Base-by-base conservation (phyloP, 441 rosid species). In the Gossypium aridum region DNA sequence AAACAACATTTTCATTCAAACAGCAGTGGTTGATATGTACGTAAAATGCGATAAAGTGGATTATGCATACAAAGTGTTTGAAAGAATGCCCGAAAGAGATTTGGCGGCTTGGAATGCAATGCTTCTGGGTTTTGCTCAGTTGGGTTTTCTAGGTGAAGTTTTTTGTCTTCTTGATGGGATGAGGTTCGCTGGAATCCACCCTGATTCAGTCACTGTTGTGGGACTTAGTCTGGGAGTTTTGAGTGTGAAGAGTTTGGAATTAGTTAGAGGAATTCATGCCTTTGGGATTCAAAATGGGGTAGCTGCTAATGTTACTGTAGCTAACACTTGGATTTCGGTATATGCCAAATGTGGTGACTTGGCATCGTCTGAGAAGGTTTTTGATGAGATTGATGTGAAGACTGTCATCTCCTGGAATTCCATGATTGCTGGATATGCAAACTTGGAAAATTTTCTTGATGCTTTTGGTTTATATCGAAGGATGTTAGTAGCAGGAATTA, bases 391-490 rank as follows among this genome's bases (percentile, higher is more conserved):
- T 75, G 79, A 73, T 45, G 76, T 75, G 26, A 83, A 81, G 80
- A 86, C 82, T 54, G 77, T 81, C 9, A 81, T 91, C 9, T 89
- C 96, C 2, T 91, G 92, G 92, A 91, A 91, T 76, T 87, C 91
- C 20, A 66, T 89, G 86, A 86, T 89, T 61, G 86, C 82, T 3
- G 89, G 87, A 22, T 86, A 80, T 64, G 81, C 86, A 1, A 28
- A 76, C 37, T 77, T 67, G 9, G 81, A 76, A 25, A 82, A 83
- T 51, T 71, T 65, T 43, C 5, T 8, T 39, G 75, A 80, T 73
- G 86, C 91, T 62, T 71, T 83, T 71, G 55, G 56, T 64, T 71
- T 81, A 68, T 91, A 89, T 74, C 39, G 74, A 51, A 49, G n/a
- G 76, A 89, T 91, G 96, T 73, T 87, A 61, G 7, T 8, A 43